Evolutionary conservation across 495 filamentous ascomycete species (phyloP), one percentile per base, ranked within the genome.

Genomic region (Pseudotulostoma volvatum): DNA sequence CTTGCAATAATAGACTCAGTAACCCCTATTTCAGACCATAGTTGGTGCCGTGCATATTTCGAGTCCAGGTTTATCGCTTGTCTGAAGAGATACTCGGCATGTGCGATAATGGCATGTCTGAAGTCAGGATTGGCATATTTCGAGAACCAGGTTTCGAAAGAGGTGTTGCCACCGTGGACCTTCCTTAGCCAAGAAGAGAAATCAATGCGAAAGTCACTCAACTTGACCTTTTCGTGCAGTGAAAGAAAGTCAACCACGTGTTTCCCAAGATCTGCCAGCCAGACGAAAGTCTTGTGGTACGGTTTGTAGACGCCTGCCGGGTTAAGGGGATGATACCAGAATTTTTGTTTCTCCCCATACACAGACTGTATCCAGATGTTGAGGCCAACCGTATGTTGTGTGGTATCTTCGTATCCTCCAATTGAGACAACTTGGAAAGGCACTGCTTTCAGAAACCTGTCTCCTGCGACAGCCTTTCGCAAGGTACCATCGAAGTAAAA

Each of bases 231-330:
- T 0, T 47, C 45, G 3, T 52, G 35, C 7, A 48, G 37, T 3
- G 58, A 44, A 30, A 73, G 57, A 44, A 68, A 84, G 41, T 83
- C 79, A 11, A 82, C 57, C 28, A 79, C 66, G 45, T 81, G 70
- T 46, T 83, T 84, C 1, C 67, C 63, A 9, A 84, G 56, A 35
- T 75, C 67, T 0, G 69, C 76, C 11, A 84, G 45, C 81, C 80
- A 85, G 1, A 71, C 39, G 40, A 83, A 84, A 0, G 68, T 61
- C 4, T 60, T 36, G 39, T 74, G 61, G 44, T 72, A 84, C 15
- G 71, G 49, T 25, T 16, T 33, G 44, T 86, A 86, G 34, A 74
- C 70, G 0, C 44, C 18, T 0, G 74, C 54, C 4, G 79, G 74
- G 1, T 51, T 57, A 11, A 47, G 54, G 1, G 85, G 52, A 11